phyloP scores from a whole-genome alignment of 768 basidiomycete genomes.

The Mycena amicta region DNA sequence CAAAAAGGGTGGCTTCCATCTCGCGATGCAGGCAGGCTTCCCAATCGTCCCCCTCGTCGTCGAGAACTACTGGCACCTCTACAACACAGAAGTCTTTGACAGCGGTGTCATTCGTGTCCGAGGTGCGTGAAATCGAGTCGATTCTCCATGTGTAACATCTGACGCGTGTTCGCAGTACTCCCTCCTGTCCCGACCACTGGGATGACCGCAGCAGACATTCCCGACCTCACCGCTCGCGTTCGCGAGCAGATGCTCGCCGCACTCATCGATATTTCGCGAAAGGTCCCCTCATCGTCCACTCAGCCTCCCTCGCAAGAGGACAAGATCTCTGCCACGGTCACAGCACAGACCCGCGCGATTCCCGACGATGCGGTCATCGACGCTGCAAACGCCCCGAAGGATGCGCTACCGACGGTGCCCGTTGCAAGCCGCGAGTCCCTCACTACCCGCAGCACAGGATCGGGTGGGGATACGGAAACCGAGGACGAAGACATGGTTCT shows the following conservation, averaged over 20 bases:
- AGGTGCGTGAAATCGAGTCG: conserved; percentile 51
- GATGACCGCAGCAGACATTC: conserved; percentile 70
- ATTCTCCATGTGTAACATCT: conserved; percentile 2
- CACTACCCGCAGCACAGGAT: conserved; percentile 51
- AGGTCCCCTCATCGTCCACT: conserved; percentile 43
- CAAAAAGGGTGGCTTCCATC: conserved; percentile 98
- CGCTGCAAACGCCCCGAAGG: conserved; percentile 25
- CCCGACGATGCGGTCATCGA: conserved; percentile 19
- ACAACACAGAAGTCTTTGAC: conserved; percentile 76
- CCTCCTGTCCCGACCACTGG: conserved; percentile 82
- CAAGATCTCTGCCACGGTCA: conserved; percentile 13
- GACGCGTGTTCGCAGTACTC: conserved; percentile 63
- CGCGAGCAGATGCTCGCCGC: conserved; percentile 79
- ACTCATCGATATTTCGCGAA: conserved; percentile 75
- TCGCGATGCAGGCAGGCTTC: conserved; percentile 87
- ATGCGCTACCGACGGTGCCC: conserved; percentile 37
- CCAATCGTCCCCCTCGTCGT: conserved; percentile 91
- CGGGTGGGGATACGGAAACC: conserved; percentile 76
- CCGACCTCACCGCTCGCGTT: conserved; percentile 64
- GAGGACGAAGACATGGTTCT: conserved; percentile 79
- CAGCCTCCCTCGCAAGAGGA: conserved; percentile 24
- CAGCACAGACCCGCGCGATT: conserved; percentile 4
- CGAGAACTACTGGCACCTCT: conserved; percentile 92
- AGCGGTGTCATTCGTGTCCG: conserved; percentile 77
- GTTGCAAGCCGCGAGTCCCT: conserved; percentile 33